These are phyloP conservation scores for Russula earlei DNA, from an alignment of 768 basidiomycete species.

Conservation along the genomic window DNA sequence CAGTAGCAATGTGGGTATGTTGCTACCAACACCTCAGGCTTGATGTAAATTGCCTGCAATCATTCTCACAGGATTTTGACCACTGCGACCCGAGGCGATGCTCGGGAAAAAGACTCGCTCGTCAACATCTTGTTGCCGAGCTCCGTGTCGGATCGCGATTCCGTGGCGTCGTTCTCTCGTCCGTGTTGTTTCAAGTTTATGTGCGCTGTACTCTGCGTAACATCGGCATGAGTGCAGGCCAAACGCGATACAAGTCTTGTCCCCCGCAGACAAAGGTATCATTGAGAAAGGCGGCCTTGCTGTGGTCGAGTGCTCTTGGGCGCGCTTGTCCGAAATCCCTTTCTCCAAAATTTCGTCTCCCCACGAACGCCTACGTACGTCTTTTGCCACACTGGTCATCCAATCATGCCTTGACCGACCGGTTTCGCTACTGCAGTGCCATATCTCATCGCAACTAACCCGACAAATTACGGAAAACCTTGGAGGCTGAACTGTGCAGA, in stretches of 20 bases:
- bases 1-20: constrained; percentile 95
- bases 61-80: constrained; percentile 69
- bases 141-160: constrained; percentile 81
- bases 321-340: constrained; percentile 87
- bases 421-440: constrained; percentile 51
- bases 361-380: constrained; percentile 80
- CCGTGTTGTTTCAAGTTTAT: constrained; percentile 31
- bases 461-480: constrained; percentile 96
- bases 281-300: constrained; percentile 69
- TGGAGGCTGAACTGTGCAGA: constrained; percentile 95
- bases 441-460: constrained; percentile 90
- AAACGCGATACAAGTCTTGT: constrained; percentile 68
- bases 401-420: not conserved
- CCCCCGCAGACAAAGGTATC: constrained; percentile 77
- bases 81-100: constrained; percentile 91
- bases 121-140: constrained; percentile 76
- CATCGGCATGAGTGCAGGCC: constrained; percentile 42
- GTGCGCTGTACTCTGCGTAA: not conserved
- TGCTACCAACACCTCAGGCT: not conserved
- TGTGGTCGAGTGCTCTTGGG: constrained; percentile 99
- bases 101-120: constrained; percentile 82
- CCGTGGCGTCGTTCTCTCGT: constrained; percentile 92
- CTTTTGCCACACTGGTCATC: not conserved
- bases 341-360: constrained; percentile 91
- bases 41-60: not conserved